A percentile compares a stretch with the other conserved stretches of the same genome.
phyloP scores from a whole-genome alignment of 371 early-diverging fungal genomes.

The Synchytrium microbalum region DNA sequence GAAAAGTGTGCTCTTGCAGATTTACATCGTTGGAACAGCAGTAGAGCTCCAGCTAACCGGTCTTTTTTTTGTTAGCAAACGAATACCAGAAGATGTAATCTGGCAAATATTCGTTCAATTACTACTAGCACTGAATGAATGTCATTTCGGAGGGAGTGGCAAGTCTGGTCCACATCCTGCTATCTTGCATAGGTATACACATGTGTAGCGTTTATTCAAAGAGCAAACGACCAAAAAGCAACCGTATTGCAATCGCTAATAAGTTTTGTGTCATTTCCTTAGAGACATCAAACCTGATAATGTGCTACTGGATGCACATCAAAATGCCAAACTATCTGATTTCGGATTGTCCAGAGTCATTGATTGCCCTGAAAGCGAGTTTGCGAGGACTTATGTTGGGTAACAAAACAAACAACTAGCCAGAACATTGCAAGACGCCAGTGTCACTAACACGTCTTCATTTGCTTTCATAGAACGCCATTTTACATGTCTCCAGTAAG shows the following conservation, averaged over 20 bases:
- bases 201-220: not conserved
- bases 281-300: conserved; percentile 68
- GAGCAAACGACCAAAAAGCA: conserved; percentile 6
- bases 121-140: conserved; percentile 52
- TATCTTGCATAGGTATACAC: conserved; percentile 24
- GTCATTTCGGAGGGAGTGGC: conserved; percentile 41
- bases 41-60: not conserved
- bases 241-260: not conserved
- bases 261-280: conserved; percentile 26
- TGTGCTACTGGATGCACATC: conserved; percentile 50
- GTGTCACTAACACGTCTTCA: not conserved
- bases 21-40: conserved; percentile 8
- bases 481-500: conserved; percentile 70
- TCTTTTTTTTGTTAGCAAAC: conserved; percentile 23
- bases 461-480: conserved; percentile 42
- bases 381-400: conserved; percentile 66
- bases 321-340: conserved; percentile 63
- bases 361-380: conserved; percentile 42
- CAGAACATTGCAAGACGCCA: not conserved
- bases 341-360: conserved; percentile 58
- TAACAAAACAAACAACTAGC: conserved; percentile 14
- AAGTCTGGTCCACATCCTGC: conserved; percentile 17
- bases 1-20: conserved; percentile 28
- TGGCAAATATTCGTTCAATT: conserved; percentile 56
- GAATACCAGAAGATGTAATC: conserved; percentile 49